A percentile compares a stretch with the other conserved stretches of the same genome.
phyloP scores from a whole-genome alignment of 768 basidiomycete species.

The Phylloporus sp. region DNA sequence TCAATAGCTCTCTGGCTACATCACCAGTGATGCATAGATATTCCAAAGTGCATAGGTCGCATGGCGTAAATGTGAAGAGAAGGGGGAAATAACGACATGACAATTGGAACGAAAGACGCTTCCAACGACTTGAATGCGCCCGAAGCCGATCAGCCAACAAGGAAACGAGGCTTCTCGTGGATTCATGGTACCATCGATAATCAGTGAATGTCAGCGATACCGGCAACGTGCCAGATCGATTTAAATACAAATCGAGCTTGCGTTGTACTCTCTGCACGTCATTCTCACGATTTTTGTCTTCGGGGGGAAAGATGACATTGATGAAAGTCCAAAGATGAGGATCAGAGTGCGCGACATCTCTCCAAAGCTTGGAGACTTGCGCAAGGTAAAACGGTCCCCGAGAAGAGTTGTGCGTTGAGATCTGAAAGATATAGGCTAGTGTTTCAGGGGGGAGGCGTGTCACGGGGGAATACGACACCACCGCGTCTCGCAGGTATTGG shows the following conservation, averaged over 20 bases:
- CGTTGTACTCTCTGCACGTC: constrained; percentile 1
- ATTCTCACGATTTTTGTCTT: neutral
- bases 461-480: neutral
- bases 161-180: constrained; percentile 1
- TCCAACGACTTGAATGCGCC: constrained; percentile 15
- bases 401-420: neutral
- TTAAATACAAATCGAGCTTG: constrained; percentile 7
- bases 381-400: constrained; percentile 2
- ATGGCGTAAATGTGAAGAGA: constrained; percentile 14
- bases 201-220: constrained; percentile 20
- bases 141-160: constrained; percentile 12
- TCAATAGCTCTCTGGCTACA: too few species aligned
- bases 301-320: constrained; percentile 10
- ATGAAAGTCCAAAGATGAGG: constrained; percentile 22
- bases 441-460: constrained; percentile 31
- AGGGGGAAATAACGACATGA: constrained; percentile 4
- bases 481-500: too few species aligned
- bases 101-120: constrained; percentile 7
- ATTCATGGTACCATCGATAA: constrained; percentile 2
- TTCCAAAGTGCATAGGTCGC: constrained; percentile 11
- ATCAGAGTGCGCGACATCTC: constrained; percentile 1
- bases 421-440: constrained; percentile 20
- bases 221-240: constrained; percentile 8
- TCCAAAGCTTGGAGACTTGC: constrained; percentile 21
- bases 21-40: constrained; percentile 2